phyloP scores from a whole-genome alignment of 2,329 filamentous ascomycete species.

The Aureobasidium sp. region DNA sequence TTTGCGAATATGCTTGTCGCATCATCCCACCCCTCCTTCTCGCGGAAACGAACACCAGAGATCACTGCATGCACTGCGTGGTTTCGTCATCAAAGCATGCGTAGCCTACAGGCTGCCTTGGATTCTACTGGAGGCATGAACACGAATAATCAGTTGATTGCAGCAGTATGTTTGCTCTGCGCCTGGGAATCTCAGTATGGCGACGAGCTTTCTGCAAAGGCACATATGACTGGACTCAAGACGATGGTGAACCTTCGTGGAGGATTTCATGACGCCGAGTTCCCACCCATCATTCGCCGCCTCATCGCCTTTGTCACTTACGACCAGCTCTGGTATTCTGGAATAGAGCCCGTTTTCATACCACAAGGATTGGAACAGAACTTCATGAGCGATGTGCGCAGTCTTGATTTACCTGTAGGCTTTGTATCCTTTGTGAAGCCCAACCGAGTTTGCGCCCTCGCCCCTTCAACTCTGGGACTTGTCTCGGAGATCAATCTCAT shows the following conservation, averaged over 20 bases:
- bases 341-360: constrained; percentile 15
- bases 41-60: constrained; percentile 10
- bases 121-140: constrained; percentile 9
- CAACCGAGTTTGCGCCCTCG: background rate
- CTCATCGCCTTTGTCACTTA: constrained; percentile 16
- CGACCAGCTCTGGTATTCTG: constrained; percentile 16
- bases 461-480: background rate
- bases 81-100: constrained; percentile 14
- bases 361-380: background rate
- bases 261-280: constrained; percentile 13
- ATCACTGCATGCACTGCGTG: background rate
- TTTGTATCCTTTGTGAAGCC: background rate
- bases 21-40: constrained; percentile 17
- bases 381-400: background rate
- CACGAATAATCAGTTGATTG: constrained; percentile 15
- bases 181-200: constrained; percentile 19
- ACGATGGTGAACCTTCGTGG: constrained; percentile 17
- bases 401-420: background rate
- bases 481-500: background rate
- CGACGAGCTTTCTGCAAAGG: constrained; percentile 15
- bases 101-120: constrained; percentile 14
- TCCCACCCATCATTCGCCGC: constrained; percentile 13
- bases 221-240: constrained; percentile 17
- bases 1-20: constrained; percentile 17
- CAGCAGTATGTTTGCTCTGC: constrained; percentile 17